These are phyloP conservation scores for Metschnikowia colocasiae DNA, from an alignment of 805 yeast species.

Conservation along the genomic window DNA sequence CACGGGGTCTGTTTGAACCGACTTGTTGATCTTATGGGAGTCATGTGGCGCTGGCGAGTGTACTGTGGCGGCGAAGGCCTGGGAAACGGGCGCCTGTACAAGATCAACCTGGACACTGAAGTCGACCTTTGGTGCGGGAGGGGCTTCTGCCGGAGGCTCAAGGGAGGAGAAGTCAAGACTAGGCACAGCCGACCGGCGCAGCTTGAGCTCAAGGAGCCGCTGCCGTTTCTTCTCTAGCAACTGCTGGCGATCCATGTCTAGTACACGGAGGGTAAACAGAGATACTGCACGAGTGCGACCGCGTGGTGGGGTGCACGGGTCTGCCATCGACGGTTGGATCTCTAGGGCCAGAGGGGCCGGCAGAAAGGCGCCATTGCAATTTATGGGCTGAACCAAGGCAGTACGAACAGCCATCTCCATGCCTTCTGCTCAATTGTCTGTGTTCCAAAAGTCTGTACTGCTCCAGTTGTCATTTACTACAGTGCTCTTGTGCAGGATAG, in stretches of 20 bases:
- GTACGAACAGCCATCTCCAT: too few species aligned
- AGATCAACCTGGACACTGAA: conserved; percentile 30
- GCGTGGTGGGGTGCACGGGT: conserved; percentile 4
- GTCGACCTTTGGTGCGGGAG: conserved; percentile 15
- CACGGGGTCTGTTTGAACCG: conserved; percentile 19
- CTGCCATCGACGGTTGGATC: not conserved
- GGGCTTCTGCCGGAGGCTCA: conserved; percentile 2
- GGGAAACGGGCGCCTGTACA: conserved; percentile 5
- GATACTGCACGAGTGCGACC: conserved; percentile 12
- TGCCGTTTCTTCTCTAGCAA: conserved; percentile 39
- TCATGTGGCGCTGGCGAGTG: not conserved
- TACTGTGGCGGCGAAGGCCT: not conserved
- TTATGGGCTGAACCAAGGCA: too few species aligned
- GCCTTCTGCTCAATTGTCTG: too few species aligned
- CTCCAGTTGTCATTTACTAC: too few species aligned
- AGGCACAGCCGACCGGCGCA: conserved; percentile 18
- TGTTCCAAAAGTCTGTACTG: too few species aligned
- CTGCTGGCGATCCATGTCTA: conserved; percentile 34
- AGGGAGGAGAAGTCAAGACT: conserved; percentile 14
- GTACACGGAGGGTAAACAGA: conserved; percentile 8
- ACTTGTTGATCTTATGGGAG: conserved; percentile 20
- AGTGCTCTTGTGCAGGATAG: not conserved
- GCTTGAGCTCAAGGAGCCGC: conserved; percentile 28
- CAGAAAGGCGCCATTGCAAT: too few species aligned
- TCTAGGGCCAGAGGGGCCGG: too few species aligned